Conservation (phyloP, 768 basidiomycete genomes). For the Leccinum truebloodii region DNA sequence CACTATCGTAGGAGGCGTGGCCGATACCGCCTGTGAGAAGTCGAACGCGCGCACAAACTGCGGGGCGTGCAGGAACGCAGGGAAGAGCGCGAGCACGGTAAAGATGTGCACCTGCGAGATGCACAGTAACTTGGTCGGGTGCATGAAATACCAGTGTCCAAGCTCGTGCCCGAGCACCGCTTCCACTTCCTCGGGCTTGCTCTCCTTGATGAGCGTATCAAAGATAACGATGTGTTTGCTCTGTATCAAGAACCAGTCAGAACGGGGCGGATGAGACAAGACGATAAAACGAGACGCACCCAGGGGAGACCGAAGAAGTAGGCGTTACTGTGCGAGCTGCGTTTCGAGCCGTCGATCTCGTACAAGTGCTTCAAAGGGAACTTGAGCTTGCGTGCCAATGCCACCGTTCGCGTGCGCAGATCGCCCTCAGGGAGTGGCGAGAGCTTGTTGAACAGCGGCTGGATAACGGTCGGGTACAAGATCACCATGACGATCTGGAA, state of each 20-base stretch:
- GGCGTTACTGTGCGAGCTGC: constrained; percentile 95
- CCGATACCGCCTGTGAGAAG: constrained; percentile 66
- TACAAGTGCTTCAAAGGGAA: constrained; percentile 96
- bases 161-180: constrained; percentile 98
- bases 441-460: constrained; percentile 97
- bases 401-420: constrained; percentile 74
- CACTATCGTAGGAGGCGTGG: constrained; percentile 74
- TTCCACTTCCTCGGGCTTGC: constrained; percentile 89
- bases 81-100: constrained; percentile 82
- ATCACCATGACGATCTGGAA: constrained; percentile 87
- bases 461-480: constrained; percentile 83
- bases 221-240: constrained; percentile 96
- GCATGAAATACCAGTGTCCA: constrained; percentile 93
- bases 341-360: constrained; percentile 96
- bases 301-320: constrained; percentile 98
- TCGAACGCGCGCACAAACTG: constrained; percentile 80
- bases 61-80: constrained; percentile 83
- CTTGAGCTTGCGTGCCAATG: constrained; percentile 74
- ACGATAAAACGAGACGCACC: constrained; percentile 43
- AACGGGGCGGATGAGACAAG: not conserved
- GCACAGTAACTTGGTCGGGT: constrained; percentile 86
- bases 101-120: constrained; percentile 89
- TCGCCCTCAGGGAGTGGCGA: constrained; percentile 81
- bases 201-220: constrained; percentile 93
- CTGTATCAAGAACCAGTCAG: constrained; percentile 34